Conservation (phyloP, 768 basidiomycete genomes). For the Termitomyces sp. region DNA sequence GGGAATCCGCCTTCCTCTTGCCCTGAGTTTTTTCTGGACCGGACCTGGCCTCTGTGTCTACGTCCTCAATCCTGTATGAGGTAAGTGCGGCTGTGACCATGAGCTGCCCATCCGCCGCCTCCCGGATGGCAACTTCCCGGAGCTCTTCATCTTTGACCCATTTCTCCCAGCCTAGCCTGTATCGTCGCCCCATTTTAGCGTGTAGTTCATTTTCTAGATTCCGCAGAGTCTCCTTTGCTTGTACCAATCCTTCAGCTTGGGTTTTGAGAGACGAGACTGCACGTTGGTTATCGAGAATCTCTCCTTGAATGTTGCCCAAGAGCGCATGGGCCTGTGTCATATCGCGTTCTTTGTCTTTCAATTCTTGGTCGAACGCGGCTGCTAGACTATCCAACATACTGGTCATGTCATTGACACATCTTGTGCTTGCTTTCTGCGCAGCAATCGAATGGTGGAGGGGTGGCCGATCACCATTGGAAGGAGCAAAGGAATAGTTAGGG, state of each 20-base stretch:
- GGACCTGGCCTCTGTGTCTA: slow-evolving; percentile 32
- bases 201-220: slow-evolving; percentile 64
- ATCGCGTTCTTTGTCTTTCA: slow-evolving; percentile 89
- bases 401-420: slow-evolving; percentile 81
- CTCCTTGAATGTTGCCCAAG: slow-evolving; percentile 81
- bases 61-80: slow-evolving; percentile 43
- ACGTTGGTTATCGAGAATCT: slow-evolving; percentile 84
- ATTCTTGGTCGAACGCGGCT: slow-evolving; percentile 86
- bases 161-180: slow-evolving; percentile 87
- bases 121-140: slow-evolving; percentile 68
- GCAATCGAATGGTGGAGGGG: slow-evolving; percentile 83
- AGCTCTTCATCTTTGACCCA: slow-evolving; percentile 87
- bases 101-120: slow-evolving; percentile 57
- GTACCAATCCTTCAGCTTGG: slow-evolving; percentile 64
- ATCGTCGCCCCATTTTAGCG: slow-evolving; percentile 76
- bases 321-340: slow-evolving; percentile 86
- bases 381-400: slow-evolving; percentile 87
- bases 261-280: slow-evolving; percentile 65
- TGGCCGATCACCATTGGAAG: slow-evolving; percentile 58
- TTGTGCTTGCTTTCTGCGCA: slow-evolving; percentile 83
- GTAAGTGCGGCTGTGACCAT: slow-evolving; percentile 42
- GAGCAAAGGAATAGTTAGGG: slow-evolving; percentile 35
- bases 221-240: slow-evolving; percentile 55
- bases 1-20: slow-evolving; percentile 48
- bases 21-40: slow-evolving; percentile 49